phyloP scores from a whole-genome alignment of 2,329 filamentous ascomycete genomes.

The Xylaria sp. region DNA sequence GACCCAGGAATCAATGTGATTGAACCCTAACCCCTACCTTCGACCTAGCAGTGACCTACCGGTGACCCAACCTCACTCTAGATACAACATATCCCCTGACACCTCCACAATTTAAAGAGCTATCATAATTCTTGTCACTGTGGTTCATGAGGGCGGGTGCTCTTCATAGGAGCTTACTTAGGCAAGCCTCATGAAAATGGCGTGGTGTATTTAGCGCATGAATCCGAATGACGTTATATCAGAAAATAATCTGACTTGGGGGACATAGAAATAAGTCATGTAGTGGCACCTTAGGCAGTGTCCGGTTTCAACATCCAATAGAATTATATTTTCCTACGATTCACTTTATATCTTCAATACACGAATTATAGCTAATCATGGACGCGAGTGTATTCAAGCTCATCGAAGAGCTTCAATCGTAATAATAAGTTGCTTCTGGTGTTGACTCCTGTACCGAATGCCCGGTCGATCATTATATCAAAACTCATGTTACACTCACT shows the following conservation, averaged over 20 bases:
- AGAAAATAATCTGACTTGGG: neutral
- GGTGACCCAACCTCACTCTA: too few species aligned
- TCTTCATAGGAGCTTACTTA: neutral
- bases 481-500: slow-evolving; percentile 4
- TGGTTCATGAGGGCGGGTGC: neutral
- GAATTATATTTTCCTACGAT: neutral
- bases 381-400: neutral
- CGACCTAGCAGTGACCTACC: too few species aligned
- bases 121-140: neutral
- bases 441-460: neutral
- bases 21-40: too few species aligned
- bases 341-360: neutral
- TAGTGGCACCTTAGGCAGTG: neutral
- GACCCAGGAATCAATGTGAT: too few species aligned
- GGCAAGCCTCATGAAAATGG: neutral
- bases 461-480: neutral
- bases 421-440: neutral
- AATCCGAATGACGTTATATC: neutral
- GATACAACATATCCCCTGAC: too few species aligned
- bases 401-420: neutral
- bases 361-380: neutral
- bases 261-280: neutral
- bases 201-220: neutral
- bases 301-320: neutral
- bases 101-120: neutral